Base-by-base conservation (phyloP, 2,329 filamentous ascomycete genomes). In the Talaromyces sp. region DNA sequence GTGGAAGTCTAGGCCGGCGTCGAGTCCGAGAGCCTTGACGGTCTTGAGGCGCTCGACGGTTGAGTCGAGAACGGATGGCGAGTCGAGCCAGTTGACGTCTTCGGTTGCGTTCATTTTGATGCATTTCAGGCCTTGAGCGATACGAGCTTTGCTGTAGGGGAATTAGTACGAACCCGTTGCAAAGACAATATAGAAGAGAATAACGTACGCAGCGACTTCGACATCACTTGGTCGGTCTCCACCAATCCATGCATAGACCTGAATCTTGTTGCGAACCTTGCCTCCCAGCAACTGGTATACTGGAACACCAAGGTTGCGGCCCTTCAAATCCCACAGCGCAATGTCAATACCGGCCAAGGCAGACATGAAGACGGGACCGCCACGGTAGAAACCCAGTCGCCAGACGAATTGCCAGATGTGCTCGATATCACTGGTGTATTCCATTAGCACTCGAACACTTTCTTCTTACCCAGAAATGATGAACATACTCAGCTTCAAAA, bases 31-130 rank as follows among this genome's bases (percentile, higher is more conserved):
- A 0, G 81, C 80, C 70, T 89, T 91, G 9, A 93, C 89, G 0
- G 83, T 79, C 66, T 87, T 86, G 12, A 93, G 78, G 1, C 90
- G 82, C 62, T 89, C 84, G 2, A 92, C 85, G 52, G 84, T 86
- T 5, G 82, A 78, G 52, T 89, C 81, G 0, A 93, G 79, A 0
- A 81, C 81, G 0, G 81, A 78, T 0, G 90, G 90, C 0, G 88
- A 89, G 73, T 93, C 90, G 0, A 93, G 83, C 89, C 89, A 92
- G 65, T 85, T 87, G 1, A 92, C 75, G 64, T 92, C 89, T 69
- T 89, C 88, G 0, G 89, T 92, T 5, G 83, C 90, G 70, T 92
- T 92, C 89, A 93, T 92, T 71, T 92, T 92, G 59, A 92, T 65
- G 40, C 70, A 72, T 62, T 73, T 73, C 64, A 78, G 72, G 0